Conservation (phyloP, 441 rosid species). For the Syzygium syzygioides region DNA sequence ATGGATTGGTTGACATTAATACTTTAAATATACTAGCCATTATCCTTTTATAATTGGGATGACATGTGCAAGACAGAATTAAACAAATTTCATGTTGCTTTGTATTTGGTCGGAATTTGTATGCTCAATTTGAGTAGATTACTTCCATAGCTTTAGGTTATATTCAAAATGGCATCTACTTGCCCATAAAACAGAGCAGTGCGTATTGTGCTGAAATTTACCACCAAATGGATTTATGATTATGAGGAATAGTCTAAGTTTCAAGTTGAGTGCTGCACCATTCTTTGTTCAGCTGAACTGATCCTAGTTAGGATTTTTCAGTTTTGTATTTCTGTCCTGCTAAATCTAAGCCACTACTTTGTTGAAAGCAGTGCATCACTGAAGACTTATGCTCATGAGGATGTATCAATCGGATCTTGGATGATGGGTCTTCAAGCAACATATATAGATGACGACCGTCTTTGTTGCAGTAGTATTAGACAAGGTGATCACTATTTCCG, state of each 20-base stretch:
- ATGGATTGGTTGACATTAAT: neutral
- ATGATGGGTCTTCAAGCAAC: slow-evolving; percentile 92
- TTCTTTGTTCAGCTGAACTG: neutral
- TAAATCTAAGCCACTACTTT: neutral
- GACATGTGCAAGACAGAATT: neutral
- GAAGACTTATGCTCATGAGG: slow-evolving; percentile 84
- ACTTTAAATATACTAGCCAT: neutral
- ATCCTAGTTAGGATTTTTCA: neutral
- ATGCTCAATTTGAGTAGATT: neutral
- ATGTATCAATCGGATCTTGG: slow-evolving; percentile 90
- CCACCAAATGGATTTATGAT: neutral
- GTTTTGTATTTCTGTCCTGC: neutral
- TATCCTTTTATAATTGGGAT: neutral
- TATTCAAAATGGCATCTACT: neutral
- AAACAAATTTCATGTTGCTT: neutral
- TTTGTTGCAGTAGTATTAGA: slow-evolving; percentile 82
- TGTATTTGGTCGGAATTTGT: neutral
- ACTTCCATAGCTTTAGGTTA: neutral
- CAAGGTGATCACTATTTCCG: slow-evolving; percentile 48
- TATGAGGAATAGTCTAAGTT: neutral
- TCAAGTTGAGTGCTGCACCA: neutral
- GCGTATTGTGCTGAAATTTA: neutral
- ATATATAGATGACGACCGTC: slow-evolving; percentile 78
- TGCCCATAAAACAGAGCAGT: neutral
- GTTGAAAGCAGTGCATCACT: slow-evolving; percentile 68